Evolutionary conservation across 352 stramenopile species (phyloP).

Genomic region (Globisporangium canariense): DNA sequence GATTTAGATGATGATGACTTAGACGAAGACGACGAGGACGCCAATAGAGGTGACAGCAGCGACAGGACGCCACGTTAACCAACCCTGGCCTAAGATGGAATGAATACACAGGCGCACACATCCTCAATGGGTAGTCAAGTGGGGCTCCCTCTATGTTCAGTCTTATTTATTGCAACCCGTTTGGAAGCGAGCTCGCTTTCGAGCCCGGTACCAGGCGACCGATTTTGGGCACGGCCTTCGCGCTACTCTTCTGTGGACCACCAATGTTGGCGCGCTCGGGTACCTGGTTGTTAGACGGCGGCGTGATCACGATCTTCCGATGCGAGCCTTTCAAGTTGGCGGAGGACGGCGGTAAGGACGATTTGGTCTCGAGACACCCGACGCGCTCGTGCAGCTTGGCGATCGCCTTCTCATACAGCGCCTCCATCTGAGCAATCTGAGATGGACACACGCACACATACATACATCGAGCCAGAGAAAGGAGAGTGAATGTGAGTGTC

Average conservation of each 20-base stretch:
- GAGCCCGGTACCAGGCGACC: slow-evolving; percentile 53
- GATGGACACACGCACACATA: neutral
- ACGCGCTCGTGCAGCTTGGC: slow-evolving; percentile 69
- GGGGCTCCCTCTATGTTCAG: neutral
- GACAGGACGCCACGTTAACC: neutral
- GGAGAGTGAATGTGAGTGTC: neutral
- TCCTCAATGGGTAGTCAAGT: neutral
- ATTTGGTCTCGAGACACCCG: slow-evolving; percentile 48
- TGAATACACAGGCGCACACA: neutral
- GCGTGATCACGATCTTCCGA: slow-evolving; percentile 24
- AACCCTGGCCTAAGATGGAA: neutral
- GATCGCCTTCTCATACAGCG: slow-evolving; percentile 66
- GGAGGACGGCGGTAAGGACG: neutral
- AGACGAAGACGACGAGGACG: slow-evolving; percentile 23
- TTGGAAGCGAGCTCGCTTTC: slow-evolving; percentile 22
- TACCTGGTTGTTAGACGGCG: slow-evolving; percentile 15
- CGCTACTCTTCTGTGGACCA: slow-evolving; percentile 5
- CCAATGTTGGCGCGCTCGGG: slow-evolving; percentile 17
- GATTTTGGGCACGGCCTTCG: slow-evolving; percentile 46
- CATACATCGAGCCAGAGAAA: neutral
- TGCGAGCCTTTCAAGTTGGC: slow-evolving; percentile 5
- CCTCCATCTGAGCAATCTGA: slow-evolving; percentile 72
- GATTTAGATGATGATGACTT: slow-evolving; percentile 18
- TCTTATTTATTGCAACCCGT: slow-evolving; percentile 9
- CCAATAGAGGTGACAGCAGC: slow-evolving; percentile 17